A percentile compares a stretch with the other conserved stretches of the same genome.
These are phyloP conservation scores for Chaetomium globosum DNA, from an alignment of 2,329 filamentous ascomycete genomes.

Conservation along the genomic window DNA sequence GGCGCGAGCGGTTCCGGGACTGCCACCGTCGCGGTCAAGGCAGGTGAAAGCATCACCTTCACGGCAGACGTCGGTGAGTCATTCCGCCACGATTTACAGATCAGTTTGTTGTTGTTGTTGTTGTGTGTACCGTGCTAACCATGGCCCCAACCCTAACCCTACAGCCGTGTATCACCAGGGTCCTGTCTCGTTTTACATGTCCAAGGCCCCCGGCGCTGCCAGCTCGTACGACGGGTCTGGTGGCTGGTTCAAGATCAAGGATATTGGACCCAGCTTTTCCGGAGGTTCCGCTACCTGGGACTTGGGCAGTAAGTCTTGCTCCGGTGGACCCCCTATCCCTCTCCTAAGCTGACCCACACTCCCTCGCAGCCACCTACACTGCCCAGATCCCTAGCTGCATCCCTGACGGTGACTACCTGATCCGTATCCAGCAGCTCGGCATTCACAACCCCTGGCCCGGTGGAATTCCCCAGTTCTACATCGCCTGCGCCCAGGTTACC, in stretches of 20 bases:
- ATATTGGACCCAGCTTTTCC: slow-evolving; percentile 33
- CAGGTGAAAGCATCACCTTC: slow-evolving; percentile 47
- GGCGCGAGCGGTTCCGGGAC: slow-evolving; percentile 43
- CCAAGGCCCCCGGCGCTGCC: slow-evolving; percentile 45
- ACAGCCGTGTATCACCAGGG: slow-evolving; percentile 44
- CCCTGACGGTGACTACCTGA: slow-evolving; percentile 60
- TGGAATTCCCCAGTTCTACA: slow-evolving; percentile 44
- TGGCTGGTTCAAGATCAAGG: slow-evolving; percentile 50
- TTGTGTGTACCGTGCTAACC: no score
- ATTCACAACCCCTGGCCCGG: slow-evolving; percentile 54
- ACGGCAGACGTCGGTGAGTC: slow-evolving; percentile 44
- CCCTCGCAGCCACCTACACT: slow-evolving; percentile 38
- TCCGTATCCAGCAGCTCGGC: slow-evolving; percentile 62
- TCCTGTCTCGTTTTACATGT: slow-evolving; percentile 43
- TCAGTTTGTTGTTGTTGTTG: no score
- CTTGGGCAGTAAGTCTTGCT: slow-evolving; percentile 14
- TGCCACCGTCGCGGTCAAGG: slow-evolving; percentile 44
- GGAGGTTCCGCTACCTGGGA: slow-evolving; percentile 25
- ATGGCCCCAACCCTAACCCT: not conserved
- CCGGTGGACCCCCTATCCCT: not conserved
- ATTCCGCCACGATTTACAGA: no score
- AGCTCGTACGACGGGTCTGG: slow-evolving; percentile 46
- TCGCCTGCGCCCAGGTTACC: slow-evolving; percentile 41
- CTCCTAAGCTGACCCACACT: not conserved
- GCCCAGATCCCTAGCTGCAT: slow-evolving; percentile 55